Percentiles rank a stretch among this genome's conserved stretches.
Evolutionary conservation across 768 basidiomycete genomes (phyloP).

Genomic region (Paxillus involutus): DNA sequence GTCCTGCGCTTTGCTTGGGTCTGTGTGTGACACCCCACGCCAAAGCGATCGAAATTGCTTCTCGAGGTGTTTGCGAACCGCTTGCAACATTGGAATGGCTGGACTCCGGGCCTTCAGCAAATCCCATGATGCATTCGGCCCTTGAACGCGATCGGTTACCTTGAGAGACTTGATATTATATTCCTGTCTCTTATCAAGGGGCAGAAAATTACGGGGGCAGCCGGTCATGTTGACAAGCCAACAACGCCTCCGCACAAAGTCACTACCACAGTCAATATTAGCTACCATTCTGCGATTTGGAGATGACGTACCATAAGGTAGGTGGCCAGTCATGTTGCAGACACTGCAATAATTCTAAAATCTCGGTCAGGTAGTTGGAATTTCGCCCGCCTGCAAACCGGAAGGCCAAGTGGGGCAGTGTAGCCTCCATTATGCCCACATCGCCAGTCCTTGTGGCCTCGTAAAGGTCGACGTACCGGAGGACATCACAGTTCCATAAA

Average conservation of each 20-base stretch:
- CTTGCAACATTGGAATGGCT: slow-evolving; percentile 28
- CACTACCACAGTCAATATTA: slow-evolving; percentile 4
- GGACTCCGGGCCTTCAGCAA: slow-evolving; percentile 34
- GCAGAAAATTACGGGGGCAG: slow-evolving; percentile 16
- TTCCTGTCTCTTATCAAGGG: slow-evolving; percentile 35
- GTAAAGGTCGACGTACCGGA: too few relatives aligned
- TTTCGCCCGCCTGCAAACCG: too few relatives aligned
- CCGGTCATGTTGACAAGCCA: slow-evolving; percentile 35
- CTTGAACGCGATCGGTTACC: slow-evolving; percentile 34
- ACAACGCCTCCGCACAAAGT: slow-evolving; percentile 28
- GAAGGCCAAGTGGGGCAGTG: too few relatives aligned
- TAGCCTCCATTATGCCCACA: too few relatives aligned
- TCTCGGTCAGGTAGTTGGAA: too few relatives aligned
- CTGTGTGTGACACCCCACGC: slow-evolving; percentile 27
- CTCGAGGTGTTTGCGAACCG: slow-evolving; percentile 21
- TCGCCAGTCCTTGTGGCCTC: too few relatives aligned
- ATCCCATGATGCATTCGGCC: slow-evolving; percentile 32
- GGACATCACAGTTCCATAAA: too few relatives aligned
- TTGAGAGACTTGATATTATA: slow-evolving; percentile 39
- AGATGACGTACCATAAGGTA: too few relatives aligned
- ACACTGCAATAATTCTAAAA: too few relatives aligned
- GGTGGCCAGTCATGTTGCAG: too few relatives aligned
- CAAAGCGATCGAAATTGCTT: slow-evolving; percentile 21
- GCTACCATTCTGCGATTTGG: too few relatives aligned
- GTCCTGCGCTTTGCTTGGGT: slow-evolving; percentile 15